phyloP scores from a whole-genome alignment of 306 rosid species.

The Rosa lucieae region DNA sequence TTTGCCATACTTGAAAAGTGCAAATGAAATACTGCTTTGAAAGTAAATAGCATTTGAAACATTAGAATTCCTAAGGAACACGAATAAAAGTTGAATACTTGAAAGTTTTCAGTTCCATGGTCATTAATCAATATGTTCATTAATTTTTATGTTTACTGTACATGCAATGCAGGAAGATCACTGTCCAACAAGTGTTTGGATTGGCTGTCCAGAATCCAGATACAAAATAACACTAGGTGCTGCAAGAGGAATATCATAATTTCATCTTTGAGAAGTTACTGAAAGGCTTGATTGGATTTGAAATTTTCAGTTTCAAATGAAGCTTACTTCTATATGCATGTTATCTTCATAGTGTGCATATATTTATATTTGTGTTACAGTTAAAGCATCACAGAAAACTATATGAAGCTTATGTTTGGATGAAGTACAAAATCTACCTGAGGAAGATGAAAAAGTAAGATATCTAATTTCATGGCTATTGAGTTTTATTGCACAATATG shows the following conservation, averaged over 20 bases:
- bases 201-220: constrained; percentile 61
- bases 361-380: constrained; percentile 35
- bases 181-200: constrained; percentile 53
- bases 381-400: constrained; percentile 51
- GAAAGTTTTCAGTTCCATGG: neutral
- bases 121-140: neutral
- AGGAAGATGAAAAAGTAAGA: constrained; percentile 89
- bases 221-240: too few species aligned
- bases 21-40: neutral
- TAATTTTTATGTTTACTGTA: neutral
- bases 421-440: constrained; percentile 77
- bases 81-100: neutral
- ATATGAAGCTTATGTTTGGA: constrained; percentile 71
- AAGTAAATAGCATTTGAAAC: neutral
- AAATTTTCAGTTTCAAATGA: neutral
- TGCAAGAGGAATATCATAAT: constrained; percentile 48
- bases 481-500: constrained; percentile 26
- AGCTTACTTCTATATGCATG: neutral
- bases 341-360: constrained; percentile 7
- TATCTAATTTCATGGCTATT: constrained; percentile 36
- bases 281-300: too few species aligned
- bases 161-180: constrained; percentile 52
- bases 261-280: constrained; percentile 37
- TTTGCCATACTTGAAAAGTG: neutral
- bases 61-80: neutral